Percentiles rank a stretch among this genome's conserved stretches.
Evolutionary conservation across 371 early-diverging fungal genomes (phyloP).

Genomic region (Thermomucor indicae-seudaticae): DNA sequence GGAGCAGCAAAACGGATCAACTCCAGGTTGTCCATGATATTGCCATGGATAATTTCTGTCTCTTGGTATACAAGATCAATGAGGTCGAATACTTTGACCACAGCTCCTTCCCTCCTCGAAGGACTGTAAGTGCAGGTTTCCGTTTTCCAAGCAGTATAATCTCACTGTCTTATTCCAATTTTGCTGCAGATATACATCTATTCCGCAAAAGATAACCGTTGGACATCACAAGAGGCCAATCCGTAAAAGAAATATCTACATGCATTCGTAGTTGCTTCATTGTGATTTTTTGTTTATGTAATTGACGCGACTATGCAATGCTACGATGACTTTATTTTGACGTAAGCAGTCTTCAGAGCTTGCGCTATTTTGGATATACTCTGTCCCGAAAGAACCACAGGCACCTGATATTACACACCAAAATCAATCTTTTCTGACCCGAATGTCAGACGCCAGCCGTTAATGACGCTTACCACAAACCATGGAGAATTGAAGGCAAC

Average conservation of each 20-base stretch:
- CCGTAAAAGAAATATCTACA: conserved; percentile 8
- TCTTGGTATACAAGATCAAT: conserved; percentile 63
- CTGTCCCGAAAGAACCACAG: no score
- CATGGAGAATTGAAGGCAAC: conserved; percentile 40
- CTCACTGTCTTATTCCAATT: neutral
- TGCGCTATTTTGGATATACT: no score
- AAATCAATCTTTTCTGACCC: no score
- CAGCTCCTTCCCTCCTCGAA: conserved; percentile 44
- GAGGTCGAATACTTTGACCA: conserved; percentile 63
- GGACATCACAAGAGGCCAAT: conserved; percentile 14
- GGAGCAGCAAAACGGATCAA: conserved; percentile 2
- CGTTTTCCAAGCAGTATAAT: neutral
- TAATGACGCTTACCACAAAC: conserved; percentile 31
- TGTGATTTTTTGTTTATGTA: no score
- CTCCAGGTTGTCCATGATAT: conserved; percentile 52
- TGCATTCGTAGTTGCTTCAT: no score
- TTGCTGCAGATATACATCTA: conserved; percentile 9
- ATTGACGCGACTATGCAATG: no score
- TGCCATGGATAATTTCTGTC: conserved; percentile 73
- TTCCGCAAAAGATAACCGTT: conserved; percentile 11
- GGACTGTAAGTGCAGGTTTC: conserved; percentile 35
- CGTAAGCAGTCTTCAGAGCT: no score
- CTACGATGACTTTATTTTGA: no score
- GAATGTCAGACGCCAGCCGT: no score
- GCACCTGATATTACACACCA: no score